A percentile compares a stretch with the other conserved stretches of the same genome.
Conservation (phyloP, 495 filamentous ascomycete genomes). For the Pyrenopolyporus hunteri region DNA sequence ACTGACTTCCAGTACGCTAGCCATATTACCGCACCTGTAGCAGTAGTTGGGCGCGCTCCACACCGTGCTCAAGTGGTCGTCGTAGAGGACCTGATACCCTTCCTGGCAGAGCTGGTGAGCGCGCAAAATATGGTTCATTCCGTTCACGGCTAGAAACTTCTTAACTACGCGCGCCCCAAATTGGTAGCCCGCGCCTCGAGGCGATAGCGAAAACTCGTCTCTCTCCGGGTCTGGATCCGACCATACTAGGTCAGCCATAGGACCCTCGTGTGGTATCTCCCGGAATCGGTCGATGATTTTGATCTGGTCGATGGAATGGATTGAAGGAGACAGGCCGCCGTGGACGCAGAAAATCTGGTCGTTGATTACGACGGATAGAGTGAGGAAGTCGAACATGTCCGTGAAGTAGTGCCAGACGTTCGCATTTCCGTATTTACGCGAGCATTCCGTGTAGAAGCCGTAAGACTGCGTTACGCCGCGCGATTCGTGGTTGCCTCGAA, state of each 20-base stretch:
- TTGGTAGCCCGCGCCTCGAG: slow-evolving; percentile 92
- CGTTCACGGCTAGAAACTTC: slow-evolving; percentile 96
- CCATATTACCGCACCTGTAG: slow-evolving; percentile 95
- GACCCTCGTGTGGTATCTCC: slow-evolving; percentile 97
- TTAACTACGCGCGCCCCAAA: slow-evolving; percentile 97
- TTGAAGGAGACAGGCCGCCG: slow-evolving; percentile 90
- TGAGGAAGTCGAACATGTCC: slow-evolving; percentile 99
- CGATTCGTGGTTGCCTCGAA: slow-evolving; percentile 96
- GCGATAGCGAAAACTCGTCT: slow-evolving; percentile 94
- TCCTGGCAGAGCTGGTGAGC: slow-evolving; percentile 98
- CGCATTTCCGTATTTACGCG: slow-evolving; percentile 95
- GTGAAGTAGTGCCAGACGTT: slow-evolving; percentile 99
- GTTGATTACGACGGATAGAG: slow-evolving; percentile 95
- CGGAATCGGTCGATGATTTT: slow-evolving; percentile 99
- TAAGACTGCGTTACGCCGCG: slow-evolving; percentile 98
- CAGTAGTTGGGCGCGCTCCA: slow-evolving; percentile 99
- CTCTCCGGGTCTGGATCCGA: slow-evolving; percentile 94
- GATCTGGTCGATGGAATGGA: slow-evolving; percentile 98
- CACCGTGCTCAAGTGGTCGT: slow-evolving; percentile 91
- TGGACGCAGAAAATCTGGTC: slow-evolving; percentile 99
- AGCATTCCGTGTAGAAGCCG: slow-evolving; percentile 98
- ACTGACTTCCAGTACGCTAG: slow-evolving; percentile 93
- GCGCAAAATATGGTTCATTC: slow-evolving; percentile 93
- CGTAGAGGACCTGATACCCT: slow-evolving; percentile 93
- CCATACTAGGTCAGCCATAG: slow-evolving; percentile 99